Base-by-base conservation (phyloP, 2,329 filamentous ascomycete species). In the Pseudocercospora crystallina region DNA sequence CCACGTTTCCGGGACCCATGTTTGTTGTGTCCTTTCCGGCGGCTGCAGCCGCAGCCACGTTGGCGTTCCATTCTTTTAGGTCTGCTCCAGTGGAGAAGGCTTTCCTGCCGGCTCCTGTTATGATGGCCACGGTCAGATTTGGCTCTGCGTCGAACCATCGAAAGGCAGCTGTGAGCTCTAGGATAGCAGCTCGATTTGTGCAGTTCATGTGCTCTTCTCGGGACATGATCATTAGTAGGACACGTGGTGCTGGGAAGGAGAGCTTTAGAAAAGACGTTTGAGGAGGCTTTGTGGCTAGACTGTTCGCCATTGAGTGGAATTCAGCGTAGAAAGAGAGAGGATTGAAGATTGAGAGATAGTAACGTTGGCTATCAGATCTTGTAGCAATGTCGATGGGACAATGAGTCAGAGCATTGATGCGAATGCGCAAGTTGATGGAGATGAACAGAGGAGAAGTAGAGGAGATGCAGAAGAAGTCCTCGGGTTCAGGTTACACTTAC, bases 211-310 rank as follows among this genome's bases (percentile, higher is more conserved):
- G 65, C 40, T 63, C 64, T 39, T 73, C 69, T 29, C 75, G 73
- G 50, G 77, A 75, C 52, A 80, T 78, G 36, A 75, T 78, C 29
- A 80, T 72, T 39, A 78, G 71, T 5, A 80, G 68, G 39, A 79
- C 71, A 52, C 71, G 65, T 2, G 72, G 69, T 12, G 69, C 68
- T 1, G 77, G 77, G 52, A 74, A 76, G 38, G 68, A 67, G 49
- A 79, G 68, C 17, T 47, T 42, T 34, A 56, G 49, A 35, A 51
- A 51, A n/a, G 49, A 51, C 10, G 49, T 51, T 13, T 26, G 12
- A 8, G 49, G 49, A 29, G 49, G 48, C 31, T 39, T 26, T 26
- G 20, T 26, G 20, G 20, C 20, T 4, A 26, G 20, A 26, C 7
- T 26, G 20, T 3, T 7, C 20, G 20, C 3, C 20, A 26, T 26